phyloP scores from a whole-genome alignment of 1,284 basidiomycete species.

The Neolentinus lepideus region DNA sequence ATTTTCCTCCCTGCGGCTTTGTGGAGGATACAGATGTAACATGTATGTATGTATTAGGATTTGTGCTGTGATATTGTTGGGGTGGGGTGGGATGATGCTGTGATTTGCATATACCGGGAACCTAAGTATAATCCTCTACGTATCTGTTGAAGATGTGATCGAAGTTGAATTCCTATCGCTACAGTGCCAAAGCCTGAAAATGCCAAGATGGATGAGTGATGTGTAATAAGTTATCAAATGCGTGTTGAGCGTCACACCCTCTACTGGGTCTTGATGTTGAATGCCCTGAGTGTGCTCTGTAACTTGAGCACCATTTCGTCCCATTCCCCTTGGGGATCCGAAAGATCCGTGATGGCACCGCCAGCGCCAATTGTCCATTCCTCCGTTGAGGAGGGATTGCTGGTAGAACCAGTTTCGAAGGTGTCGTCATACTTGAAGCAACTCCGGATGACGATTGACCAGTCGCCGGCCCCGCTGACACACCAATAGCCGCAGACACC shows the following conservation, averaged over 20 bases:
- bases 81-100: too few species aligned
- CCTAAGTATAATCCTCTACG: neutral
- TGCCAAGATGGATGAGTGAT: neutral
- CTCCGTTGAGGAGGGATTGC: slow-evolving; percentile 27
- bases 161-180: neutral
- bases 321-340: slow-evolving; percentile 86
- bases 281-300: slow-evolving; percentile 45
- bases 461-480: slow-evolving; percentile 84
- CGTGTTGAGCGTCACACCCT: neutral
- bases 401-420: neutral
- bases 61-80: too few species aligned
- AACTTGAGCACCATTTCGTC: slow-evolving; percentile 90
- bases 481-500: slow-evolving; percentile 92
- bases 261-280: neutral
- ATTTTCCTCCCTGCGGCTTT: neutral
- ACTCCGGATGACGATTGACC: slow-evolving; percentile 94
- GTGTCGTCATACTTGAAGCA: slow-evolving; percentile 69
- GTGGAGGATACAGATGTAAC: neutral
- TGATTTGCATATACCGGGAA: too few species aligned
- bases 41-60: too few species aligned
- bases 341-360: slow-evolving; percentile 93
- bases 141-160: neutral
- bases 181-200: neutral
- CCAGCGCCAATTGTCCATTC: slow-evolving; percentile 84
- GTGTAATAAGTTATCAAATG: neutral